phyloP scores from a whole-genome alignment of 768 basidiomycete genomes.

The Phallus indusiatus region DNA sequence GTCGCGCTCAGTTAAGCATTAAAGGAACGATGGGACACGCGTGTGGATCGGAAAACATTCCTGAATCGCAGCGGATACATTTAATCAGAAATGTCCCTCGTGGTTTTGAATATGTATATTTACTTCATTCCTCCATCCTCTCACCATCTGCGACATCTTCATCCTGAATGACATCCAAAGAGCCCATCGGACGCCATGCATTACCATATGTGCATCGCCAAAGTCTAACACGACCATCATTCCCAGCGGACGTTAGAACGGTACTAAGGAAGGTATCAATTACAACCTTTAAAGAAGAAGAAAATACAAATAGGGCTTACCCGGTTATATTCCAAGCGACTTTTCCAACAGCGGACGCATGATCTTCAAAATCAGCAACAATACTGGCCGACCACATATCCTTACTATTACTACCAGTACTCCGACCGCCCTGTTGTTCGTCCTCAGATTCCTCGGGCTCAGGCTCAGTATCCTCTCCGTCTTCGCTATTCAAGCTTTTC shows the following conservation, averaged over 20 bases:
- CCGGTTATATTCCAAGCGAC: slow-evolving; percentile 96
- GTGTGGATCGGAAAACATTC: too few relatives aligned
- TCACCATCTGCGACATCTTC: slow-evolving; percentile 34
- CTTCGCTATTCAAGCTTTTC: slow-evolving; percentile 24
- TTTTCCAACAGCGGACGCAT: slow-evolving; percentile 67
- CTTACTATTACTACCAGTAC: slow-evolving; percentile 28
- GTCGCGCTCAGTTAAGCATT: too few relatives aligned
- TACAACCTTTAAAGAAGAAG: neutral
- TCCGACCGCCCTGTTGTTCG: slow-evolving; percentile 23
- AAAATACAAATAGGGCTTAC: slow-evolving; percentile 26
- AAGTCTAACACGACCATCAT: slow-evolving; percentile 71
- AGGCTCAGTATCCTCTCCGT: slow-evolving; percentile 26
- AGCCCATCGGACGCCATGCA: slow-evolving; percentile 78
- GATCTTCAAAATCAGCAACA: slow-evolving; percentile 83
- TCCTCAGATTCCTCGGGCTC: slow-evolving; percentile 16
- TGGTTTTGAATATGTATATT: too few relatives aligned
- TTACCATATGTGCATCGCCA: slow-evolving; percentile 80
- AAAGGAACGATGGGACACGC: too few relatives aligned
- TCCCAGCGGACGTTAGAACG: slow-evolving; percentile 72
- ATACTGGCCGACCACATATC: slow-evolving; percentile 61
- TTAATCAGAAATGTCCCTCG: too few relatives aligned
- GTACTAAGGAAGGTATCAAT: slow-evolving; percentile 38
- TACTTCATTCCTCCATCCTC: slow-evolving; percentile 34
- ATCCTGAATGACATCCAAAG: slow-evolving; percentile 71
- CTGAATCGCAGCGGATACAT: too few relatives aligned